These are phyloP conservation scores for Wallacemonas sp. DNA, from an alignment of 208 protist genomes.

Conservation along the genomic window DNA sequence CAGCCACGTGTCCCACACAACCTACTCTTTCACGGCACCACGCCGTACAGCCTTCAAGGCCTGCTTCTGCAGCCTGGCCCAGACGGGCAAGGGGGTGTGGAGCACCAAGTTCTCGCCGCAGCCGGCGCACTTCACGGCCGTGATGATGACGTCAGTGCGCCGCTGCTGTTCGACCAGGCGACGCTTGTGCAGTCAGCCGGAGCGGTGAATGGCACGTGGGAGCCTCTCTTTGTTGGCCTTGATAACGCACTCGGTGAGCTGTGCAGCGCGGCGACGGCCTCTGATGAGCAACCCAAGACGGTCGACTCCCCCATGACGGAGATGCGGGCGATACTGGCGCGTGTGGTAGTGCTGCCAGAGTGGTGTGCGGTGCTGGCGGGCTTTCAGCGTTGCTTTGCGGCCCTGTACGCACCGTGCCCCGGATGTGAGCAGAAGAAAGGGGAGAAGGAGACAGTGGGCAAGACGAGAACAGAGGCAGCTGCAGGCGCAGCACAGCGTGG, in stretches of 20 bases:
- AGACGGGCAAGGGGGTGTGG: constrained; percentile 1
- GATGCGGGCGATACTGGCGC: constrained; percentile 17
- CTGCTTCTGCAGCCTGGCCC: constrained; percentile 26
- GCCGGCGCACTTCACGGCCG: background rate
- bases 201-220: constrained; percentile 63
- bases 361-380: constrained; percentile 35
- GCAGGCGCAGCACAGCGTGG: too few species aligned
- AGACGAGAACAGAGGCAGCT: too few species aligned
- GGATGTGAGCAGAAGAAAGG: too few species aligned
- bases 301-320: background rate
- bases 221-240: constrained; percentile 55
- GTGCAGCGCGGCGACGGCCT: background rate
- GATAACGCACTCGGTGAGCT: constrained; percentile 30
- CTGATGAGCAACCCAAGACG: background rate
- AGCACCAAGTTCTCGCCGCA: constrained; percentile 7
- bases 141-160: constrained; percentile 7
- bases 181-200: constrained; percentile 39
- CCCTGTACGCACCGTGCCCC: constrained; percentile 43
- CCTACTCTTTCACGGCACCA: constrained; percentile 25
- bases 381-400: constrained; percentile 63
- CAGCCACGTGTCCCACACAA: constrained; percentile 10
- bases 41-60: constrained; percentile 44
- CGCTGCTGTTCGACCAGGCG: constrained; percentile 36
- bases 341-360: constrained; percentile 25
- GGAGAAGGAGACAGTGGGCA: too few species aligned